Base-by-base conservation (phyloP, 345 rosid species). In the Citrus australasica region DNA sequence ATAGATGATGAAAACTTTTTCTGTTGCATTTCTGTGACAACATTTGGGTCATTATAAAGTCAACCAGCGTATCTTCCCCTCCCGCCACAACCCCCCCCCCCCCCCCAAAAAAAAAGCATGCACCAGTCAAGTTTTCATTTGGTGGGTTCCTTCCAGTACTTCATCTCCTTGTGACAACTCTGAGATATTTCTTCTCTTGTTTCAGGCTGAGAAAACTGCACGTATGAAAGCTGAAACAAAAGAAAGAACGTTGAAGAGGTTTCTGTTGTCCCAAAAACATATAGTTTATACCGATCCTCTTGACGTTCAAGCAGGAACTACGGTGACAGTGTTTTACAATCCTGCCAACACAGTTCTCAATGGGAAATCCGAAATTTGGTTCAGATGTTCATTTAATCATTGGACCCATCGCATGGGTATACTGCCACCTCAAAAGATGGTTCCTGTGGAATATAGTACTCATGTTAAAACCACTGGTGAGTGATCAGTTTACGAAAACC, bases 331-430 rank as follows among this genome's bases (percentile, higher is more conserved):
- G 73, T 84, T 91, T 64, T 95, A 95, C 76, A 95, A 95, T 79
- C 98, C 99, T 82, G 75, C 92, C n/a, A 91, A 87, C 82, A 90
- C 97, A 1, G 87, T 89, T 82, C 88, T 95, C 78, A 91, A 89
- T 73, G 97, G 96, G 72, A 95, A 93, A 79, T 81, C 90, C 37
- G 96, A 95, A 80, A 84, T 91, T 83, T 95, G 97, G 99, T 91
- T 93, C 86, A 92, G 94, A 89, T 84, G 94, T 78, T 93, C 98
- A 74, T 95, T 93, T 77, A 93, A 95, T 83, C 94, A 96, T 56
- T 95, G 99, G 98, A 93, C 94, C 56, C 97, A 95, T 80, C 87
- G 82, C 35, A 72, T 78, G 66, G 98, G 96, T 83, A 82, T 89
- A 77, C 87, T 93, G 85, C 92, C 96, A 33, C 96, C 97, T 80